Conservation (phyloP, 1,284 basidiomycete species). For the Fomes fomentarius region DNA sequence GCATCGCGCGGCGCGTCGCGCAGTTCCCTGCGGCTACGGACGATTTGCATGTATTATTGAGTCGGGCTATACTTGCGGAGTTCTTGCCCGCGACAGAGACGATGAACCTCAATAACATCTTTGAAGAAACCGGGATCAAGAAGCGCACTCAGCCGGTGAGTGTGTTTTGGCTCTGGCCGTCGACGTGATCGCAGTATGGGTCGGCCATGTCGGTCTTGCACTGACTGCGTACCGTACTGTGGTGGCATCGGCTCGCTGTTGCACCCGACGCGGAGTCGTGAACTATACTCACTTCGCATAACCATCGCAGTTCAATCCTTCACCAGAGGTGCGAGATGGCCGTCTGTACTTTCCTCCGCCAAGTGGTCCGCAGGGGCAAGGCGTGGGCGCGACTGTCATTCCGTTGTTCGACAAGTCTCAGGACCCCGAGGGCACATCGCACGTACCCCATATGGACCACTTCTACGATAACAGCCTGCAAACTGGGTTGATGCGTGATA, state of each 20-base stretch:
- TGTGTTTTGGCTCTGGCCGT: neutral
- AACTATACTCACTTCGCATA: too few relatives aligned
- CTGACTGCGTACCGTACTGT: too few relatives aligned
- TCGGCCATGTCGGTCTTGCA: neutral
- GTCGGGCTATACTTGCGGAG: conserved; percentile 55
- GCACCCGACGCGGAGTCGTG: too few relatives aligned
- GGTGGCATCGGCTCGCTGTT: too few relatives aligned
- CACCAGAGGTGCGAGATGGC: conserved; percentile 42
- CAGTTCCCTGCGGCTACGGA: conserved; percentile 46
- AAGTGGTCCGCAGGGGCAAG: conserved; percentile 34
- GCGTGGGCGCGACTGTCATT: conserved; percentile 40
- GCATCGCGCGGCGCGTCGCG: conserved; percentile 54
- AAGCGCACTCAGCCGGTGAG: conserved; percentile 46
- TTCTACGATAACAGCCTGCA: conserved; percentile 73
- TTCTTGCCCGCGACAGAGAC: conserved; percentile 63
- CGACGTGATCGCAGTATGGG: neutral
- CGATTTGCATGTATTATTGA: conserved; percentile 51
- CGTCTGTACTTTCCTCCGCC: conserved; percentile 50
- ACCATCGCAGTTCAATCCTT: conserved; percentile 54
- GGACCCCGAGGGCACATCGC: conserved; percentile 57
- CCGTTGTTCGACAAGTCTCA: conserved; percentile 50
- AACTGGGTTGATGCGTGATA: conserved; percentile 64
- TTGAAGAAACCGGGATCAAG: conserved; percentile 53
- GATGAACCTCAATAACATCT: conserved; percentile 53
- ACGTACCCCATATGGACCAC: conserved; percentile 68